Base-by-base conservation (phyloP, 2,329 filamentous ascomycete species). In the Leptoxyphium fumago region DNA sequence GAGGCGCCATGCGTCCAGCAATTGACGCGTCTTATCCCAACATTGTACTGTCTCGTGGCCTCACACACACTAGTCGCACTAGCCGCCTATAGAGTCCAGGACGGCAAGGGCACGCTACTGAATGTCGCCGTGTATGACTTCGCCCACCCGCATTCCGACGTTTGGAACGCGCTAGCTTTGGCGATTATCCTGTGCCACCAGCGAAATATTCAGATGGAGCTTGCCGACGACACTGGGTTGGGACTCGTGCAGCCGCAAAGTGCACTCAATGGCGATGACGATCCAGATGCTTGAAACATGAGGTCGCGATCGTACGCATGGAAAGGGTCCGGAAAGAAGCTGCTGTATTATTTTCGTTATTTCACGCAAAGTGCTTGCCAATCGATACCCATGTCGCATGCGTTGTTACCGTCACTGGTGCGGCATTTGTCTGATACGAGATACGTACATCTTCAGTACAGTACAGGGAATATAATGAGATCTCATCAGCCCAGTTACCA, bases 121-220 rank as follows among this genome's bases (percentile, higher is more conserved):
- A 56, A 49, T 41, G 66, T 78, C 41, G 69, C 66, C 5, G 66
- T 69, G 43, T 73, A 77, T 49, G 70, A 78, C 52, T 68, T 76
- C 44, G 64, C 64, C 3, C 65, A 73, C 38, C 55, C 59, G 8
- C 67, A 67, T 1, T 71, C 73, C 46, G 75, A 78, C 53, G 73
- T 78, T 2, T 80, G 75, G 75, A 77, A 76, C 52, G 66, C 70
- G 4, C 60, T 78, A 3, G 73, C 74, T 0, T 50, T 78, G 41
- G 72, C 74, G 0, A 73, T 78, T 45, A 60, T 73, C 5, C 62
- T 74, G 10, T 65, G 73, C 48, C 69, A 74, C 53, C 67, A 70
- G 43, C 65, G 74, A 5, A 69, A 71, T 46, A 64, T 67, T 29
- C 66, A 74, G 64, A 49, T 66, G 42, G 57, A 65, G 44, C 58